Conservation (phyloP, 495 filamentous ascomycete species). For the Aspergillus incahuasiensis region DNA sequence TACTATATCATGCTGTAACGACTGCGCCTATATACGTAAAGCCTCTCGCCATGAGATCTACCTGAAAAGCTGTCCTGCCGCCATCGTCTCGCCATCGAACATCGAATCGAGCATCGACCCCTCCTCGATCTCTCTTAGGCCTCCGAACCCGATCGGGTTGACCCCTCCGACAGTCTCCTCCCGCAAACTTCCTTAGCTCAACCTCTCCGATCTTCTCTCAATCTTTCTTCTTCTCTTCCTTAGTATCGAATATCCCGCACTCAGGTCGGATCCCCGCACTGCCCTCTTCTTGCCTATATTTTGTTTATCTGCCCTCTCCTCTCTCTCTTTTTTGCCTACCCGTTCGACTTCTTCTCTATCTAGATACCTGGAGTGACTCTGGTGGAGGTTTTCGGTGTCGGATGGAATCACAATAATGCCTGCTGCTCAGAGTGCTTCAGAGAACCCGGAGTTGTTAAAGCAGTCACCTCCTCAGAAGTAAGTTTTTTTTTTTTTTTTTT, state of each 20-base stretch:
- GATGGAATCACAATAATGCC: conserved; percentile 46
- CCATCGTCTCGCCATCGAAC: neutral
- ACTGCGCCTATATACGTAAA: neutral
- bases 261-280: conserved; percentile 10
- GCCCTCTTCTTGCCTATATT: conserved; percentile 5
- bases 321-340: neutral
- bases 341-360: neutral
- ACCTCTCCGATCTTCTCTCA: conserved; percentile 26
- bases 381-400: conserved; percentile 25
- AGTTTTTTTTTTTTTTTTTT: conserved; percentile 22
- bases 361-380: conserved; percentile 8
- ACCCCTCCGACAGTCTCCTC: conserved; percentile 22
- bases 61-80: neutral
- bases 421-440: conserved; percentile 45
- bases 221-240: conserved; percentile 8
- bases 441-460: conserved; percentile 48
- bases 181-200: conserved; percentile 45
- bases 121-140: conserved; percentile 6
- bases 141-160: conserved; percentile 27
- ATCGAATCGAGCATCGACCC: conserved; percentile 1
- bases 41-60: neutral
- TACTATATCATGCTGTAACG: too few species aligned
- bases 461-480: conserved; percentile 48
- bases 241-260: conserved; percentile 9
- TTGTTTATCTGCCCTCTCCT: neutral